These are phyloP conservation scores for Psilocybe cubensis DNA, from an alignment of 768 basidiomycete species.

Conservation along the genomic window DNA sequence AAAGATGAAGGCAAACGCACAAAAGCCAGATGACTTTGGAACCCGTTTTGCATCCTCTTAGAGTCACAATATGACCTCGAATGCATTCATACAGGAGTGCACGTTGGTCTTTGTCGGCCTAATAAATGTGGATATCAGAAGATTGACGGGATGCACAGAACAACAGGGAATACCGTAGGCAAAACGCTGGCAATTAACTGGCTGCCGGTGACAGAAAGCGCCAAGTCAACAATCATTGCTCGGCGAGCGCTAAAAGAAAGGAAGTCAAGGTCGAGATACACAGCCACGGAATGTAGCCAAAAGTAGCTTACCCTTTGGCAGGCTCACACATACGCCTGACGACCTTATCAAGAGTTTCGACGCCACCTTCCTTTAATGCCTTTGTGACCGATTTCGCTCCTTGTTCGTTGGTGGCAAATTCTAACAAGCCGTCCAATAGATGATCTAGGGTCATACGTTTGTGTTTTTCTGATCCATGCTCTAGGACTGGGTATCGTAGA, in stretches of 20 bases:
- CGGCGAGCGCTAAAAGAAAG: conserved; percentile 51
- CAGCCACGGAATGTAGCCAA: neutral
- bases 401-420: conserved; percentile 82
- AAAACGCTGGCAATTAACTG: conserved; percentile 84
- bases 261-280: neutral
- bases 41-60: conserved; percentile 90
- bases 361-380: conserved; percentile 83
- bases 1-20: conserved; percentile 32
- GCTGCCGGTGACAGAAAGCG: conserved; percentile 82
- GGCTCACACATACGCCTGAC: conserved; percentile 87
- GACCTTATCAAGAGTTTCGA: conserved; percentile 73
- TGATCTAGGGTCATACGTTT: conserved; percentile 79
- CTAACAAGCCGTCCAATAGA: conserved; percentile 73
- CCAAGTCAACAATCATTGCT: conserved; percentile 86
- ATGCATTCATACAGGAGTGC: conserved; percentile 84
- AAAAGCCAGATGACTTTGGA: conserved; percentile 94
- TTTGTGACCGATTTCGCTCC: conserved; percentile 89
- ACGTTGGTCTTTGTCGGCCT: conserved; percentile 90
- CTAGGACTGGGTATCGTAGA: conserved; percentile 58
- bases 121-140: neutral
- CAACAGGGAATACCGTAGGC: conserved; percentile 58
- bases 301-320: conserved; percentile 63
- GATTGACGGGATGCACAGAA: conserved; percentile 6
- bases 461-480: conserved; percentile 81
- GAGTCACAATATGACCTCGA: conserved; percentile 83